Percentiles rank a stretch among this genome's conserved stretches.
Evolutionary conservation across 345 rosid genomes (phyloP).

Genomic region (Eucalyptus curtisii): DNA sequence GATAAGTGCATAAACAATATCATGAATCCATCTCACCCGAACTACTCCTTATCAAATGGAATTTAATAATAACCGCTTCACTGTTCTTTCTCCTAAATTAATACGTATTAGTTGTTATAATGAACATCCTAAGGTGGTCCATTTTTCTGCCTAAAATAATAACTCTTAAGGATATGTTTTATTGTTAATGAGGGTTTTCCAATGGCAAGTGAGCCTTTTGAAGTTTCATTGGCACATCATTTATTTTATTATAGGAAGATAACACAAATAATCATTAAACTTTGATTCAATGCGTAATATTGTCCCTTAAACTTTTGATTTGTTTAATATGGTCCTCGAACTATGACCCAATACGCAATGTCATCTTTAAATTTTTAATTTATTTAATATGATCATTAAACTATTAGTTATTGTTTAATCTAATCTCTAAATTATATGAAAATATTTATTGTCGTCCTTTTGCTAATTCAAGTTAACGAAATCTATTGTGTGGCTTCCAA

Average conservation of each 20-base stretch:
- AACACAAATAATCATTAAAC: not conserved
- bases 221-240: not conserved
- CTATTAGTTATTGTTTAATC: rapidly evolving
- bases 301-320: rapidly evolving
- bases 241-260: not conserved
- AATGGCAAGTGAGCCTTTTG: not conserved
- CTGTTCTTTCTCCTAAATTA: not conserved
- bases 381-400: rapidly evolving
- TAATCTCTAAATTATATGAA: not conserved
- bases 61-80: not conserved
- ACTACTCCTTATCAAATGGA: not conserved
- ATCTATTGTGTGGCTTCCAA: not conserved
- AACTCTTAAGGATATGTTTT: not conserved
- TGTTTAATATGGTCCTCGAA: rapidly evolving
- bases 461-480: rapidly evolving
- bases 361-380: rapidly evolving
- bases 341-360: rapidly evolving
- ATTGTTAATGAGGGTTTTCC: not conserved
- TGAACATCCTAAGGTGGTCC: rapidly evolving
- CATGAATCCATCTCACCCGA: not conserved
- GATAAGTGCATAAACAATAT: not conserved
- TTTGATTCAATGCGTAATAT: not conserved
- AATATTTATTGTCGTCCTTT: not conserved
- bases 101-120: not conserved
- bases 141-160: not conserved